A percentile compares a stretch with the other conserved stretches of the same genome.
These are phyloP conservation scores for Leccinum boreale DNA, from an alignment of 768 basidiomycete species.

Conservation along the genomic window DNA sequence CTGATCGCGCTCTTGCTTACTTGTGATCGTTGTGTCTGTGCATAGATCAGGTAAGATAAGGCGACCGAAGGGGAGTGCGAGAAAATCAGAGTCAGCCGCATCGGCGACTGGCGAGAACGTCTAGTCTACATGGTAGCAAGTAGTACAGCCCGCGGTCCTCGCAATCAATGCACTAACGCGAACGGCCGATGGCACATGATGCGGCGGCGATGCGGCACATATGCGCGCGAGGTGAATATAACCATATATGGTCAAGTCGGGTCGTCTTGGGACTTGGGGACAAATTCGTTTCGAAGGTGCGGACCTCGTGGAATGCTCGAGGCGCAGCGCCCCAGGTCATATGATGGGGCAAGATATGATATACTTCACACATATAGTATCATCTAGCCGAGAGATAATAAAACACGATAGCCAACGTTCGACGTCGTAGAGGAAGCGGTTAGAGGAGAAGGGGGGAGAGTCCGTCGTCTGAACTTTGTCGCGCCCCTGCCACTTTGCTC, in stretches of 20 bases:
- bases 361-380: neutral
- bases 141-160: neutral
- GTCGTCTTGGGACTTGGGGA: neutral
- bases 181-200: neutral
- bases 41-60: neutral
- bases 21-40: neutral
- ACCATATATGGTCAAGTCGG: slow-evolving; percentile 18
- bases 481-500: slow-evolving; percentile 3
- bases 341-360: neutral
- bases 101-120: neutral
- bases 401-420: neutral
- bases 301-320: slow-evolving; percentile 30
- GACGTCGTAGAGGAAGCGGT: neutral
- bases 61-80: neutral
- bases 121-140: neutral
- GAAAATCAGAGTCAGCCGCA: neutral
- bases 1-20: neutral
- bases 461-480: neutral
- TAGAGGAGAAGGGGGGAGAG: neutral
- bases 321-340: slow-evolving; percentile 7
- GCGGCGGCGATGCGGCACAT: neutral
- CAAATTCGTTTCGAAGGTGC: neutral
- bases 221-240: slow-evolving; percentile 15
- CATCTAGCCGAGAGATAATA: slow-evolving; percentile 31
- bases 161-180: neutral